Evolutionary conservation across 2,329 filamentous ascomycete species (phyloP).

Genomic region (Exophiala lecanii-corni): DNA sequence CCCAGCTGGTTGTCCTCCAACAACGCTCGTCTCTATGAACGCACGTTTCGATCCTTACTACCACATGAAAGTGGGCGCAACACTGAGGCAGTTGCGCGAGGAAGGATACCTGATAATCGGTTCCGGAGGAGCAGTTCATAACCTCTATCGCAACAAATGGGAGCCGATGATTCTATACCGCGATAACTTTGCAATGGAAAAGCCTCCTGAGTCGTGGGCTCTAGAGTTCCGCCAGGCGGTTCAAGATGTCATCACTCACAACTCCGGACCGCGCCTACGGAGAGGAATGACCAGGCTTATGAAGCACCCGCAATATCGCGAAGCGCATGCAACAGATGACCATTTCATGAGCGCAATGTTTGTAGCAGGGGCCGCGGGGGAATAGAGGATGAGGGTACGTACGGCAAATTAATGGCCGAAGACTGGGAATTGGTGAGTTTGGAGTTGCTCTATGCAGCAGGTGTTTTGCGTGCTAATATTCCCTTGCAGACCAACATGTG

Average conservation of each 20-base stretch:
- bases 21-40: conserved; percentile 55
- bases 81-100: conserved; percentile 50
- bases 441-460: too few species aligned
- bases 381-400: conserved; percentile 41
- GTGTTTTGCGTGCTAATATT: too few species aligned
- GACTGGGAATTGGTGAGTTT: conserved; percentile 50
- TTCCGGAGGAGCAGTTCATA: conserved; percentile 11
- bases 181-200: conserved; percentile 59
- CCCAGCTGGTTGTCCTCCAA: conserved; percentile 52
- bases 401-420: conserved; percentile 51
- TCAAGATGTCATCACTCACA: conserved; percentile 55
- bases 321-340: conserved; percentile 66
- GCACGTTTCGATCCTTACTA: conserved; percentile 52
- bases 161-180: conserved; percentile 57
- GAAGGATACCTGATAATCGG: conserved; percentile 11
- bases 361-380: conserved; percentile 54
- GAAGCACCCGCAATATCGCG: conserved; percentile 63
- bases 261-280: conserved; percentile 51
- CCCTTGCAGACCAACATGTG: conserved; percentile 55
- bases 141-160: conserved; percentile 58
- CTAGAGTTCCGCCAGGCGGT: conserved; percentile 63
- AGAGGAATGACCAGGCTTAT: conserved; percentile 57
- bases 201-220: conserved; percentile 56
- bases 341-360: conserved; percentile 65
- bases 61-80: conserved; percentile 53